Conservation (phyloP, 768 basidiomycete genomes). For the Cystofilobasidium ferigula region DNA sequence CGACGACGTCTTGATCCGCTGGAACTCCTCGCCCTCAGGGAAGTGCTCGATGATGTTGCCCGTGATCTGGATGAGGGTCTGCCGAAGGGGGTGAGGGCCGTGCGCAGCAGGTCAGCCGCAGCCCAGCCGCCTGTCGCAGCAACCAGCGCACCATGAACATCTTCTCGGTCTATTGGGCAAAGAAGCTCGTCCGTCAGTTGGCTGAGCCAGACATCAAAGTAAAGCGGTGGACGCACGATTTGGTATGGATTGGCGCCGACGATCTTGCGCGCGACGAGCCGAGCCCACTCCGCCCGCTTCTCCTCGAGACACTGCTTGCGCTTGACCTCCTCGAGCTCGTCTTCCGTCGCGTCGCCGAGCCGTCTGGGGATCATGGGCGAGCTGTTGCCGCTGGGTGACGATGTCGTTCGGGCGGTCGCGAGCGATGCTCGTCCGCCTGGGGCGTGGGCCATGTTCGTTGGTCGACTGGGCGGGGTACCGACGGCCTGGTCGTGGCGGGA, state of each 20-base stretch:
- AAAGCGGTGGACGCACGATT: not conserved
- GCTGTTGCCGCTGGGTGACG: too few relatives aligned
- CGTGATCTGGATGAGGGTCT: not conserved
- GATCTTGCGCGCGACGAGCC: not conserved
- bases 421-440: too few relatives aligned
- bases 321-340: too few relatives aligned
- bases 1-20: slow-evolving; percentile 9
- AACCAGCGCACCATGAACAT: not conserved
- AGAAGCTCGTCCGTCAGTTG: not conserved
- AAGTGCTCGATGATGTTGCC: slow-evolving; percentile 11
- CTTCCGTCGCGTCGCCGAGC: too few relatives aligned
- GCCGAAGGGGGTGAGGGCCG: not conserved
- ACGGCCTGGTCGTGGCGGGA: too few relatives aligned
- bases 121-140: too few relatives aligned
- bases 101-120: too few relatives aligned
- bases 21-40: not conserved
- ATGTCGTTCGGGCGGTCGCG: too few relatives aligned
- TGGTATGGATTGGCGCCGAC: not conserved
- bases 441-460: too few relatives aligned
- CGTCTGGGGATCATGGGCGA: too few relatives aligned
- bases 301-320: not conserved
- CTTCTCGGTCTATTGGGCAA: not conserved
- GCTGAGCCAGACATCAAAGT: not conserved
- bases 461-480: too few relatives aligned
- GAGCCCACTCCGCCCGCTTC: not conserved